Conservation (phyloP, 495 filamentous ascomycete species). For the Aspergillus biplanus region DNA sequence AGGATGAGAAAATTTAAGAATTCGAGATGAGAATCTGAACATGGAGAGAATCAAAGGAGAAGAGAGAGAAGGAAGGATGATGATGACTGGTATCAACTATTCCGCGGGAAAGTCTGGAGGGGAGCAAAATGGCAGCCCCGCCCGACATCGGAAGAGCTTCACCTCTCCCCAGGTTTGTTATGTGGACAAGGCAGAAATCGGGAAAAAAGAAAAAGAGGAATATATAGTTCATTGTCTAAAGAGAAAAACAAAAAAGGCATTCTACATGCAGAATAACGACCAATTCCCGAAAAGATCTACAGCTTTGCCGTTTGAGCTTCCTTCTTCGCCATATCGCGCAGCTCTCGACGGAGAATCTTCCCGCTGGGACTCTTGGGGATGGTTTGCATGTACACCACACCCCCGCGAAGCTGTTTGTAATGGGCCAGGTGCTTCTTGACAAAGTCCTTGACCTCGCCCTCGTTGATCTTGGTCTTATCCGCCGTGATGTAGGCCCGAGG, state of each 20-base stretch:
- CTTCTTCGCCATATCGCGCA: slow-evolving; percentile 25
- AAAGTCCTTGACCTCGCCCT: slow-evolving; percentile 43
- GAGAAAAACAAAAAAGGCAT: background rate
- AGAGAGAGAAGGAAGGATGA: slow-evolving; percentile 32
- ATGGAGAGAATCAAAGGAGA: slow-evolving; percentile 35
- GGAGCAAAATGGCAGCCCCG: background rate
- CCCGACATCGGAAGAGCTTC: slow-evolving; percentile 17
- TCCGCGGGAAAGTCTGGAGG: slow-evolving; percentile 34
- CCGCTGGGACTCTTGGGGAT: slow-evolving; percentile 28
- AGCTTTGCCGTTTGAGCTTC: slow-evolving; percentile 16
- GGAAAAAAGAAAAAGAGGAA: background rate
- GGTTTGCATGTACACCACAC: slow-evolving; percentile 21
- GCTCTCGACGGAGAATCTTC: slow-evolving; percentile 27
- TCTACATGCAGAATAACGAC: slow-evolving; percentile 4
- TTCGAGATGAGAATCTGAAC: slow-evolving; percentile 16
- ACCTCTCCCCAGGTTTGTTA: background rate
- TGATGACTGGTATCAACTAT: slow-evolving; percentile 30
- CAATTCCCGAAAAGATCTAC: background rate
- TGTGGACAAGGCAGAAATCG: background rate
- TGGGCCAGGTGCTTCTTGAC: slow-evolving; percentile 23
- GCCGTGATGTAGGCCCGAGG: slow-evolving; percentile 75
- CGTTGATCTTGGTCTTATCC: slow-evolving; percentile 39
- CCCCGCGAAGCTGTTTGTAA: slow-evolving; percentile 28
- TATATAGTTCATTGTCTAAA: background rate
- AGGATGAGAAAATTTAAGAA: slow-evolving; percentile 5